These are phyloP conservation scores for Rhinocladiella similis DNA, from an alignment of 2,329 filamentous ascomycete species.

Conservation along the genomic window DNA sequence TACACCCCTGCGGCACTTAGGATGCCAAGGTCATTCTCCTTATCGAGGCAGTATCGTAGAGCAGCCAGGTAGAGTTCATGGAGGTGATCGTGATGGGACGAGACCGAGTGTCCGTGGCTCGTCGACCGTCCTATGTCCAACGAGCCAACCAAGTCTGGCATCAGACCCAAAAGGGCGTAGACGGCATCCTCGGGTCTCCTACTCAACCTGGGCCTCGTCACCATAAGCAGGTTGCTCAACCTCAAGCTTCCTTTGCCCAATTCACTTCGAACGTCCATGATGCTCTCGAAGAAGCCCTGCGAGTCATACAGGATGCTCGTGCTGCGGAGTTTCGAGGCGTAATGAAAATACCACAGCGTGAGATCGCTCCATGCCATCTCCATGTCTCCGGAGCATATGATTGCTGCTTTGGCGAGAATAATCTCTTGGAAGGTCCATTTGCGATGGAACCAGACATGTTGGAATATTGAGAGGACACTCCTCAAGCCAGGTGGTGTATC, in stretches of 20 bases:
- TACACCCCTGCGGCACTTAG: constrained; percentile 21
- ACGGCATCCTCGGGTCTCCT: constrained; percentile 20
- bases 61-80: constrained; percentile 15
- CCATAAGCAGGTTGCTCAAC: constrained; percentile 20
- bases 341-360: constrained; percentile 21
- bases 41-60: constrained; percentile 15
- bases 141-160: constrained; percentile 10
- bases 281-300: constrained; percentile 19
- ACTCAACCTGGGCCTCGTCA: constrained; percentile 18
- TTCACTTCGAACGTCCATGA: constrained; percentile 18
- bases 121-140: background rate
- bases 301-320: constrained; percentile 22
- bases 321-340: constrained; percentile 18
- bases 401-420: constrained; percentile 19
- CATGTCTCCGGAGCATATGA: constrained; percentile 20
- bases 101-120: background rate
- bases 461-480: constrained; percentile 19
- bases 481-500: constrained; percentile 14
- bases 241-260: constrained; percentile 17
- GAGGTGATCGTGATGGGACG: constrained; percentile 6
- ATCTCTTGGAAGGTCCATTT: constrained; percentile 25
- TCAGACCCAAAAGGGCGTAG: constrained; percentile 18
- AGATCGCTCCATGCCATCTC: constrained; percentile 25
- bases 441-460: constrained; percentile 17
- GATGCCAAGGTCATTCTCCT: constrained; percentile 16